Base-by-base conservation (phyloP, 331 rosid genomes). In the Quercus lobata region DNA sequence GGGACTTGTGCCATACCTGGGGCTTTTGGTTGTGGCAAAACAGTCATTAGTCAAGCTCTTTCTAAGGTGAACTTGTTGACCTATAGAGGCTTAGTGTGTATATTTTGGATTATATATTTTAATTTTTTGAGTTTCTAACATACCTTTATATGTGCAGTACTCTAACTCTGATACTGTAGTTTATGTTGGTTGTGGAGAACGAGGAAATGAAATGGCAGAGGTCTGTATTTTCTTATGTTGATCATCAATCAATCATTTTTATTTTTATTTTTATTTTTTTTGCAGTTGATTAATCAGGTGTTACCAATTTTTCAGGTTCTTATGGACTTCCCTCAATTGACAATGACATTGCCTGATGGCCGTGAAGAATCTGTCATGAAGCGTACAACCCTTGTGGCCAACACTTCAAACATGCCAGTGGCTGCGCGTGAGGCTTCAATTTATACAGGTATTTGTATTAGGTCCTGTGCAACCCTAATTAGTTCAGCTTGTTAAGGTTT, bases 401-500 rank as follows among this genome's bases (percentile, higher is more conserved):
- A 96, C 90, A 96, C 99, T 83, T 93, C 99, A 72, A 96, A 96
- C 85, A 96, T 96, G 99, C 99, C 97, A 60, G 98, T 95, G 89
- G 99, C 98, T 83, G 98, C 99, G 86, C 99, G 99, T 84, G 98
- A 95, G 86, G 99, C 99, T 89, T 95, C 99, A 82, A 95, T 95
- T 79, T 95, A 95, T 87, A 95, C 99, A 52, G 99, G 99, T 95
- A 81, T 88, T 74, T 72, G 25, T 73, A 61, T 27, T 69, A 18
- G 63, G 30, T 21, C 4, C 57, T 5, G 24, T 56, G 12, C 0
- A 18, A 57, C 8, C 0, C 27, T 17, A 68, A 16, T 34, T 18
- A 18, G 25, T 35, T 12, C 60, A 54, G n/a, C 63, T 65, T 72
- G 65, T 30, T 76, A 78, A 81, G 71, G 46, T 71, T 71, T 76